phyloP scores from a whole-genome alignment of 2,329 filamentous ascomycete species.

The Tolypocladium guangdongense region DNA sequence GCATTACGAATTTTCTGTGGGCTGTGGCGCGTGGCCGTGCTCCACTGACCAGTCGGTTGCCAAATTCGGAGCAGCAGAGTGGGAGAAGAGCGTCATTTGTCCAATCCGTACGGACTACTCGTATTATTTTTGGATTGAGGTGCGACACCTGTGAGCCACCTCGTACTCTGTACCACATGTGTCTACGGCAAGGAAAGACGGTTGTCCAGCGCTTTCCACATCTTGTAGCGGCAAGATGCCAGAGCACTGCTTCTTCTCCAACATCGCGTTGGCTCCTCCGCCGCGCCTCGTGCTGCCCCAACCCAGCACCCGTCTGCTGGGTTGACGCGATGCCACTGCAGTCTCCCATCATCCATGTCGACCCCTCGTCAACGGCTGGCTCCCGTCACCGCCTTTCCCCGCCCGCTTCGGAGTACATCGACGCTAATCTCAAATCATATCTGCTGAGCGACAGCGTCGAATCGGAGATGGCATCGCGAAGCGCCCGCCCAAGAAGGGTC shows the following conservation, averaged over 20 bases:
- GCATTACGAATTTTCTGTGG: neutral
- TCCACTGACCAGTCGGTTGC: neutral
- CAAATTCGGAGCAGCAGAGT: neutral
- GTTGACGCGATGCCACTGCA: no score
- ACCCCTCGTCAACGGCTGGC: neutral
- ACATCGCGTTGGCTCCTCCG: no score
- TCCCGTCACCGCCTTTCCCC: neutral
- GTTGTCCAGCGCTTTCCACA: neutral
- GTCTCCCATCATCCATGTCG: neutral
- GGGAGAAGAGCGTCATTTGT: neutral
- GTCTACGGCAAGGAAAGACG: no score
- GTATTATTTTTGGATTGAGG: neutral
- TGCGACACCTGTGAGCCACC: no score
- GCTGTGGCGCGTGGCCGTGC: constrained; percentile 2
- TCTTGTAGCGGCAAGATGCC: neutral
- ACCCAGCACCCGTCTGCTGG: no score
- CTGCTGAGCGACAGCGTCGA: neutral
- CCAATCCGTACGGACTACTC: no score
- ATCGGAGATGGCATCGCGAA: neutral
- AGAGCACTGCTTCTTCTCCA: neutral
- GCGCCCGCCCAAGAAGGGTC: neutral
- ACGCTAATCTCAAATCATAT: neutral
- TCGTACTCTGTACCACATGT: neutral
- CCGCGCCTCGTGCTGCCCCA: neutral
- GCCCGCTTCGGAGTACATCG: neutral